Evolutionary conservation across 2,329 filamentous ascomycete species (phyloP).

Genomic region (Triangularia verruculosa): DNA sequence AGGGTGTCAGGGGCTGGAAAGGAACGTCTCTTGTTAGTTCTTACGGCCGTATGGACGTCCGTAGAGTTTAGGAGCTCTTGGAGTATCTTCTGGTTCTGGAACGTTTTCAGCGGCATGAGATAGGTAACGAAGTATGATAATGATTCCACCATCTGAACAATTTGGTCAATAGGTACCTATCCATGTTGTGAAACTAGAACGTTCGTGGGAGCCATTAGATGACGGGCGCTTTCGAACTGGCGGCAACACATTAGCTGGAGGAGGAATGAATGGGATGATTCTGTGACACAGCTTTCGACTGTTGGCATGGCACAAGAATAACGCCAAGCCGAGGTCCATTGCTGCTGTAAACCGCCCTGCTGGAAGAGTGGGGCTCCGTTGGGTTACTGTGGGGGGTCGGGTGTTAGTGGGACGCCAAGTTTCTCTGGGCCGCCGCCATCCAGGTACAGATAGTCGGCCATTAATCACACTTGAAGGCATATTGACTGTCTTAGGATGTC

Average conservation of each 20-base stretch:
- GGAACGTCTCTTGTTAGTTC: background rate
- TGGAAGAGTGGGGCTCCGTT: background rate
- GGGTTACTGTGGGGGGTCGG: background rate
- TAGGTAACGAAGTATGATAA: background rate
- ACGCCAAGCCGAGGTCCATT: background rate
- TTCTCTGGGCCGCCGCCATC: too few species aligned
- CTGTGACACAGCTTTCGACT: background rate
- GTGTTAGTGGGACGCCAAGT: background rate
- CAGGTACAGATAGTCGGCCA: too few species aligned
- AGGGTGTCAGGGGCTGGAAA: background rate
- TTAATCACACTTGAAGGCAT: too few species aligned
- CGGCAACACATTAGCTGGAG: background rate
- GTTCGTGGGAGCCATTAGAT: background rate
- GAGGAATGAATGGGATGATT: background rate
- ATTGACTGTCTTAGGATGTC: too few species aligned
- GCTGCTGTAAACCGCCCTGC: conserved; percentile 1
- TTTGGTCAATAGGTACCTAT: background rate
- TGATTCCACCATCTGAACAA: background rate
- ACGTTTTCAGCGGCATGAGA: background rate
- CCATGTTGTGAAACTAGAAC: background rate
- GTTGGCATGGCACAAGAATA: background rate
- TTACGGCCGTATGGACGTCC: background rate
- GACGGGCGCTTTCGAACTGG: too few species aligned
- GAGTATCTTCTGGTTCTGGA: background rate
- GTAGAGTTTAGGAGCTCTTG: background rate